Base-by-base conservation (phyloP, 1,284 basidiomycete species). In the Ustilago shanxiensis region DNA sequence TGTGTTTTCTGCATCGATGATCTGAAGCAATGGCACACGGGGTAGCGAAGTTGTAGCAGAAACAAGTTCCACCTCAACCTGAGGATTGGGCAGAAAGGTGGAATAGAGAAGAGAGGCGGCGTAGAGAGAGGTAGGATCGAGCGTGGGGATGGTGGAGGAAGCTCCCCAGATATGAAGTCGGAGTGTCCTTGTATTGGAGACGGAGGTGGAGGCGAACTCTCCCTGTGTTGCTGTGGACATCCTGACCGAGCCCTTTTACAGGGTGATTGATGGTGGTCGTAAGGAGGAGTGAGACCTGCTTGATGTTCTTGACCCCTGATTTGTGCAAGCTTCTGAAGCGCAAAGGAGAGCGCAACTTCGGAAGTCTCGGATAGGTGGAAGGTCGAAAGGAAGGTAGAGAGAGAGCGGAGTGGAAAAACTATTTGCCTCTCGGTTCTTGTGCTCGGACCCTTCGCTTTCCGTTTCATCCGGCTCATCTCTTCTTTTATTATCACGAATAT, bases 41-140 rank as follows among this genome's bases (percentile, higher is more conserved):
- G 72, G 20, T 22, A 73, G 60, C n/a, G 70, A 66, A 26, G 71
- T 76, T 3, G 77, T 51, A 1, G 73, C 72, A 22, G 79, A 79
- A 6, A 62, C 72, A 13, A 77, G 44, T 24, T 76, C 52, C 20
- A 77, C 44, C 39, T 35, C 39, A 3, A 59, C 53, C 1, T 51
- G 18, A 2, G 26, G 37, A 2, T 47, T 26, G 29, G 20, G 45
- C 7, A 44, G 16, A 28, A 78, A 78, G 0, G 79, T 72, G 18
- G 75, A 58, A 29, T 60, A 54, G n/a, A 83, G 60, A 18, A 83
- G 62, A 10, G 81, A 68, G 1, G 71, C 61, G 7, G 72, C 78
- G 65, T 83, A 83, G 31, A 83, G 74, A 20, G 71, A 77, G 22
- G 70, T 61, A 4, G 81, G 79, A 47, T 83, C 81, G 39, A 80